These are phyloP conservation scores for Cercospora sesami DNA, from an alignment of 2,329 filamentous ascomycete genomes.

Conservation along the genomic window DNA sequence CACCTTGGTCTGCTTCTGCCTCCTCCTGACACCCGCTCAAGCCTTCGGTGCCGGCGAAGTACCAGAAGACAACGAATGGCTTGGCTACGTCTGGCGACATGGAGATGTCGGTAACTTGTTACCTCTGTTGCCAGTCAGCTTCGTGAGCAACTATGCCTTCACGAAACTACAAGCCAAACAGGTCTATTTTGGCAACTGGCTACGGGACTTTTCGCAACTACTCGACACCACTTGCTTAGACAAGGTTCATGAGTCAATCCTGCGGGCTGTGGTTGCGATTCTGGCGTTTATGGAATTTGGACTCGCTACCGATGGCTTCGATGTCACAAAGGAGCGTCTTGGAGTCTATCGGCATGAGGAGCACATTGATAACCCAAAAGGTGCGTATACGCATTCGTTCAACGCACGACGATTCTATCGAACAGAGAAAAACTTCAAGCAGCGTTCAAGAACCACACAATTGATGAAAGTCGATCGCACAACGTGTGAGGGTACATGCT, in stretches of 20 bases:
- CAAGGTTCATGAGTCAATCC: constrained; percentile 4
- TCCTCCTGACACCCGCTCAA: neutral
- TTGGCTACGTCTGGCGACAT: constrained; percentile 1
- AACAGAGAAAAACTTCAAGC: neutral
- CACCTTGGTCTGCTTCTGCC: neutral
- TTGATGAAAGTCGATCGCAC: neutral
- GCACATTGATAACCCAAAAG: constrained; percentile 11
- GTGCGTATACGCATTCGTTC: neutral
- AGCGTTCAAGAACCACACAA: neutral
- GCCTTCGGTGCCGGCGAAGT: constrained; percentile 1
- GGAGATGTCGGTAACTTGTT: neutral
- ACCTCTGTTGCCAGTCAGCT: neutral
- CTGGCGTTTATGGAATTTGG: constrained; percentile 11
- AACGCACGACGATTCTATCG: neutral
- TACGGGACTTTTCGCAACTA: constrained; percentile 11
- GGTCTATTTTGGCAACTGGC: constrained; percentile 13
- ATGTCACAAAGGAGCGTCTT: constrained; percentile 18
- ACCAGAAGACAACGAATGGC: constrained; percentile 4
- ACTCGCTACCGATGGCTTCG: constrained; percentile 8
- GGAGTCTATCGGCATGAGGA: constrained; percentile 10
- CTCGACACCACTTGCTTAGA: constrained; percentile 7
- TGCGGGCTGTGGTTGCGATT: constrained; percentile 9
- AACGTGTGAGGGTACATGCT: neutral
- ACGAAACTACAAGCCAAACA: constrained; percentile 1
- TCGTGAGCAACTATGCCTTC: constrained; percentile 2